Percentiles rank a stretch among this genome's conserved stretches.
phyloP scores from a whole-genome alignment of 1,284 basidiomycete species.

The Moesziomyces antarcticus region DNA sequence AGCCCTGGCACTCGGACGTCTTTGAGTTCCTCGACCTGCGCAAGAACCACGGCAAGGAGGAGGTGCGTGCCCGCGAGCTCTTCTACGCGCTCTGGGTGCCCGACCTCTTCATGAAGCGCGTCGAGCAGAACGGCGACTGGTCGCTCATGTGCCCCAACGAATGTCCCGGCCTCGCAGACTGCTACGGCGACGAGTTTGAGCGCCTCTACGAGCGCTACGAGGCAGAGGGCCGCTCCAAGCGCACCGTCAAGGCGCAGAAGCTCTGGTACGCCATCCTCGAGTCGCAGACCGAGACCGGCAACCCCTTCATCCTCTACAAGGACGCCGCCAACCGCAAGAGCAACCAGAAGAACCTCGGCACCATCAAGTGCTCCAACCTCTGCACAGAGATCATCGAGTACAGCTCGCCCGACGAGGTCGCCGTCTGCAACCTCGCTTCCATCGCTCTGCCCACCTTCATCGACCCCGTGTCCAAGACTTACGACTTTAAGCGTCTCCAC shows the following conservation, averaged over 20 bases:
- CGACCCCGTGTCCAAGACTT: constrained; percentile 59
- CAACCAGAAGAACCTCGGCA: constrained; percentile 98
- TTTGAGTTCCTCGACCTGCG: constrained; percentile 98
- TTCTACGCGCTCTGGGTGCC: constrained; percentile 99
- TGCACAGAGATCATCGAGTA: constrained; percentile 99
- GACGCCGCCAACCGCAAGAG: constrained; percentile 69
- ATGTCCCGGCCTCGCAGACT: constrained; percentile 88
- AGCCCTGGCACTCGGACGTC: constrained; percentile 97
- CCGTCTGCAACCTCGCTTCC: constrained; percentile 98
- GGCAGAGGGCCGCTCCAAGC: constrained; percentile 86
- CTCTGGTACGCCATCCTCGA: constrained; percentile 98
- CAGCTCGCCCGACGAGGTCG: constrained; percentile 95
- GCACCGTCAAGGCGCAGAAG: constrained; percentile 93
- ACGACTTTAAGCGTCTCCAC: constrained; percentile 95
- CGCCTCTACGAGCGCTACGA: constrained; percentile 90
- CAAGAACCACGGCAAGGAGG: constrained; percentile 99
- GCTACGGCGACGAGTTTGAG: constrained; percentile 92
- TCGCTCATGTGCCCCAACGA: constrained; percentile 98
- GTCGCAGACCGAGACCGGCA: constrained; percentile 97
- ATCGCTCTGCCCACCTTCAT: constrained; percentile 82
- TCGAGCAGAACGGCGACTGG: constrained; percentile 81
- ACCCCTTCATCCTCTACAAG: constrained; percentile 99
- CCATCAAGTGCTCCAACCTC: constrained; percentile 98
- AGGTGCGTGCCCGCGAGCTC: constrained; percentile 93
- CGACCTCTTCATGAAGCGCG: constrained; percentile 80